These are phyloP conservation scores for Pseudocercospora pini-densiflorae DNA, from an alignment of 2,329 filamentous ascomycete species.

Conservation along the genomic window DNA sequence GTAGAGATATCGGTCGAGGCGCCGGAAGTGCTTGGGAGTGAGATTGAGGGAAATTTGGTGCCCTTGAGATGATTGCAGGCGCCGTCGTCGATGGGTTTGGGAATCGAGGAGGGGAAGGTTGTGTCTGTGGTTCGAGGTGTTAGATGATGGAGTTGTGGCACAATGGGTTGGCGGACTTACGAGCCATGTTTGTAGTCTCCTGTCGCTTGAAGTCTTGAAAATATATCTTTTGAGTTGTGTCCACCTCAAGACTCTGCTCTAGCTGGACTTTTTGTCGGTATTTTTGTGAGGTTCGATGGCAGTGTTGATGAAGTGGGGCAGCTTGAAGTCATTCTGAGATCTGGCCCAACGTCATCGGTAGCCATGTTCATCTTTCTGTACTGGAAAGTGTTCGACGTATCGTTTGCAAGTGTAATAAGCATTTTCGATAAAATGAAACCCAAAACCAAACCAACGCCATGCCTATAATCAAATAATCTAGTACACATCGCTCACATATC, in stretches of 20 bases:
- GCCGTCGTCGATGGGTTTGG: slow-evolving; percentile 47
- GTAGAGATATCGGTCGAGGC: slow-evolving; percentile 43
- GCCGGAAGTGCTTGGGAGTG: slow-evolving; percentile 41
- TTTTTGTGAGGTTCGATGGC: background rate
- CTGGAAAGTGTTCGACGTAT: too few relatives aligned
- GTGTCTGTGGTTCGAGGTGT: slow-evolving; percentile 13
- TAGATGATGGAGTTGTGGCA: too few relatives aligned
- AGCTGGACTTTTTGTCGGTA: background rate
- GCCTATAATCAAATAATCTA: background rate
- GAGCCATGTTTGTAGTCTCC: background rate
- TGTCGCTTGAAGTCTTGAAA: too few relatives aligned
- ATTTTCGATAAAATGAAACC: too few relatives aligned
- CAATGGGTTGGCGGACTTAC: too few relatives aligned
- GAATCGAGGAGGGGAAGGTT: slow-evolving; percentile 42
- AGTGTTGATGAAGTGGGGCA: background rate
- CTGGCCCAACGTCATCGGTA: background rate
- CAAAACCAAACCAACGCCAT: background rate
- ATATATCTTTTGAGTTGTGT: background rate
- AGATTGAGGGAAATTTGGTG: slow-evolving; percentile 38
- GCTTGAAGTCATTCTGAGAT: background rate
- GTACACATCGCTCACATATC: slow-evolving; percentile 44
- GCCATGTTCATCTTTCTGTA: too few relatives aligned
- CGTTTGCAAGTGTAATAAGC: too few relatives aligned
- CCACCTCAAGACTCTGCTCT: background rate
- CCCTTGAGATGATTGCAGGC: slow-evolving; percentile 45